These are phyloP conservation scores for Cerrena zonata DNA, from an alignment of 1,284 basidiomycete genomes.

Conservation along the genomic window DNA sequence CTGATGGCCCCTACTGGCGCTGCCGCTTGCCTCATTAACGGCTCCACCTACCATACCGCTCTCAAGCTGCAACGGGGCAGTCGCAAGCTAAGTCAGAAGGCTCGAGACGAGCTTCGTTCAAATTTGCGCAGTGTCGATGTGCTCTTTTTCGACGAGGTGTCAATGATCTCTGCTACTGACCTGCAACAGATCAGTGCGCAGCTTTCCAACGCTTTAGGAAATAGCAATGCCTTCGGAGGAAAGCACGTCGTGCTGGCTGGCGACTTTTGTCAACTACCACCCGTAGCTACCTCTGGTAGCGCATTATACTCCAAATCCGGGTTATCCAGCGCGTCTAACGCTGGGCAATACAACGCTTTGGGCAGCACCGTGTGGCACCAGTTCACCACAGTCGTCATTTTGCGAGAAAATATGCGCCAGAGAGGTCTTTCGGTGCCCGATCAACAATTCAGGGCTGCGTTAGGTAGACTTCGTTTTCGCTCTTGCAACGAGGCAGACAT, in stretches of 20 bases:
- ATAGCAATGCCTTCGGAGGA: conserved; percentile 8
- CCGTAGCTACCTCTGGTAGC: conserved; percentile 1
- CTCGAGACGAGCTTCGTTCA: conserved; percentile 7
- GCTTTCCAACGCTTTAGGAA: neutral
- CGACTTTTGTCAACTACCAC: conserved; percentile 16
- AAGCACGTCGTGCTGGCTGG: conserved; percentile 11
- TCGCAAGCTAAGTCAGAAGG: neutral
- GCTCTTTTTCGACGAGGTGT: conserved; percentile 23
- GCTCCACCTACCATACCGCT: conserved; percentile 34
- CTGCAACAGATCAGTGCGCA: conserved; percentile 6
- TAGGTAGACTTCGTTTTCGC: conserved; percentile 1
- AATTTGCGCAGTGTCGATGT: conserved; percentile 26
- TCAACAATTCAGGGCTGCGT: neutral
- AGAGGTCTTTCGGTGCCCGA: neutral
- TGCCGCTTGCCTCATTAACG: conserved; percentile 31
- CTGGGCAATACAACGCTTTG: conserved; percentile 1
- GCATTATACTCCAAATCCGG: neutral
- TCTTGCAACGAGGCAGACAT: neutral
- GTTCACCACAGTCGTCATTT: conserved; percentile 10
- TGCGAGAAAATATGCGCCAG: conserved; percentile 11
- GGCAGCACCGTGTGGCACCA: conserved; percentile 7
- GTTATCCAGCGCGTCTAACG: no score
- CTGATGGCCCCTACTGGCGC: conserved; percentile 34
- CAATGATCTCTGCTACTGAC: conserved; percentile 8
- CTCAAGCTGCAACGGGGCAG: conserved; percentile 19